Evolutionary conservation across 2,329 filamentous ascomycete species (phyloP).

Genomic region (Cryphonectria radicalis): DNA sequence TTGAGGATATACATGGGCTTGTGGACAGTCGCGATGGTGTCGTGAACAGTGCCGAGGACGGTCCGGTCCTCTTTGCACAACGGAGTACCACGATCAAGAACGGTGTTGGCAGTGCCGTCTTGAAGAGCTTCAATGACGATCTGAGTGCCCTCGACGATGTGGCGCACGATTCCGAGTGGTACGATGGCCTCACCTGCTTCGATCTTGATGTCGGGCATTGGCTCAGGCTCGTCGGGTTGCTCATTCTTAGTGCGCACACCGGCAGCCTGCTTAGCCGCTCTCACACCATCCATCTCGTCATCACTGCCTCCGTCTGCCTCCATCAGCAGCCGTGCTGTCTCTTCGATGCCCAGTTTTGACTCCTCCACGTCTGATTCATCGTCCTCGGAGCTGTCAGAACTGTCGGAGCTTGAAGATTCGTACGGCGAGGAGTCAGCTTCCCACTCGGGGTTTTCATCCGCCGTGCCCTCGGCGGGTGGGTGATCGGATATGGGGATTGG

Average conservation of each 20-base stretch:
- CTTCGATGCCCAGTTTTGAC: constrained; percentile 68
- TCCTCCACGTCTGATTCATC: constrained; percentile 68
- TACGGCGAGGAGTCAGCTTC: constrained; percentile 79
- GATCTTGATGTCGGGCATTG: constrained; percentile 79
- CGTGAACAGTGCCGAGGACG: constrained; percentile 80
- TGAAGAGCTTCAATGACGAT: constrained; percentile 78
- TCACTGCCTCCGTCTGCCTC: constrained; percentile 79
- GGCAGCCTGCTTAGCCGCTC: constrained; percentile 46
- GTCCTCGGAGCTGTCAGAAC: constrained; percentile 59
- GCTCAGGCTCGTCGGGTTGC: constrained; percentile 62
- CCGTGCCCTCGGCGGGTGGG: constrained; percentile 1
- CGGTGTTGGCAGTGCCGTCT: constrained; percentile 75
- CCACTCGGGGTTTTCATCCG: constrained; percentile 71
- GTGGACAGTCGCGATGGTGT: constrained; percentile 84
- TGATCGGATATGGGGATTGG: neutral
- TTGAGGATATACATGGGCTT: constrained; percentile 84
- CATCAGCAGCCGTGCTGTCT: constrained; percentile 86
- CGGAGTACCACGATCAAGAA: constrained; percentile 82
- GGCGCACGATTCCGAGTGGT: constrained; percentile 74
- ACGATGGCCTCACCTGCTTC: constrained; percentile 77
- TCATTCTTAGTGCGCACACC: constrained; percentile 85
- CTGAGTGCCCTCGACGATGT: constrained; percentile 73
- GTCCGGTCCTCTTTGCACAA: constrained; percentile 77
- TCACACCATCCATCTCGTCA: constrained; percentile 66
- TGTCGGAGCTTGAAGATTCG: constrained; percentile 66